Evolutionary conservation across 2,329 filamentous ascomycete species (phyloP), one percentile per base, ranked within the genome.

Genomic region (Cladosporium sp.): DNA sequence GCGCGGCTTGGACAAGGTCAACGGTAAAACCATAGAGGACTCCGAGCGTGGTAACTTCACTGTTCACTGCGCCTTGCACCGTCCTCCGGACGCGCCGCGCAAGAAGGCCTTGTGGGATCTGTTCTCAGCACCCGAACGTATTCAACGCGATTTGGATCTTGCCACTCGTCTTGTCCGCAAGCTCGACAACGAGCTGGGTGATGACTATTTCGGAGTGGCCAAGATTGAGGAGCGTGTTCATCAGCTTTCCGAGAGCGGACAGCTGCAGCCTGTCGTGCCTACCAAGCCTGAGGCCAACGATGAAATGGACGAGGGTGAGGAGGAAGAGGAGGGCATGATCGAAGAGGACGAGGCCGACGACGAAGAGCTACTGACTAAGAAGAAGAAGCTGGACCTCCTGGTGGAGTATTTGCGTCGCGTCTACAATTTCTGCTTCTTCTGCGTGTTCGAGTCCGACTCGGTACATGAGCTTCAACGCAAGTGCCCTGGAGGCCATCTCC

Each of bases 361-460:
- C 68, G 91, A 96, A 70, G 91, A 97, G 40, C 79, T 97, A 39
- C 74, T 97, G 57, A 83, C 87, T 40, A 94, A 96, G 81, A 97
- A 97, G 83, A 97, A 99, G 80, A 92, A 94, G 70, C 84, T 99
- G 51, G 94, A 99, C 75, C 81, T 99, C 37, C 82, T 96, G 73
- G 94, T 97, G 55, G 94, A 99, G 76, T 99, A 99, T 73, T 82
- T 99, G 60, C 91, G 94, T 55, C 88, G 94, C 15, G 94, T 99
- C 55, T 96, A 95, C 82, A 97, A 94, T 76, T 97, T 99, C 77
- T 99, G 94, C 79, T 97, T 99, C 80, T 99, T 97, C 79, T 99
- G 94, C 73, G 95, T 99, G 5, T 97, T 99, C 66, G 94, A 99
- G 76, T 94, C 92, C 70, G 94, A 99, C 74, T 97, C 93, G 0